Evolutionary conservation across 805 yeast species (phyloP).

Genomic region (Candida quercuum): DNA sequence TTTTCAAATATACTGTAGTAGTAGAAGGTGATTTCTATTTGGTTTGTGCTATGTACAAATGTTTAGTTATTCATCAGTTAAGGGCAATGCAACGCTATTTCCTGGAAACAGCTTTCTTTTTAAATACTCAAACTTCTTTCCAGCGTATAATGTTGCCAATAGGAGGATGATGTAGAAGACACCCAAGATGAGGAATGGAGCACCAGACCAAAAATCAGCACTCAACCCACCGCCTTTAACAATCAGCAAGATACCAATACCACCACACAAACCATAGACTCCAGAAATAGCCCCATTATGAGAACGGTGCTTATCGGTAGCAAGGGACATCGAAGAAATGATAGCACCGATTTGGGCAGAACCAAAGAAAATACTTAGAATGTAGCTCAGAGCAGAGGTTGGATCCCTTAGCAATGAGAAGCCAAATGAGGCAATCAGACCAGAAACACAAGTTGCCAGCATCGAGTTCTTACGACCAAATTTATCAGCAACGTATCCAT

Average conservation of each 20-base stretch:
- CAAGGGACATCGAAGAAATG: conserved; percentile 59
- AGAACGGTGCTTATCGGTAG: conserved; percentile 38
- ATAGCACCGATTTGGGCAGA: conserved; percentile 57
- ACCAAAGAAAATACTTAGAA: conserved; percentile 45
- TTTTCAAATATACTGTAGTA: too few species aligned
- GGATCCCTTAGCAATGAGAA: conserved; percentile 30
- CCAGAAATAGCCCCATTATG: conserved; percentile 66
- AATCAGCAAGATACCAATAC: conserved; percentile 56
- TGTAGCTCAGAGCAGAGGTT: conserved; percentile 26
- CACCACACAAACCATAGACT: conserved; percentile 62
- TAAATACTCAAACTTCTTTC: conserved; percentile 16
- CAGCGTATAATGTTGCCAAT: conserved; percentile 13
- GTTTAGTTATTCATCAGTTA: conserved; percentile 5
- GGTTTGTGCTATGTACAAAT: too few species aligned
- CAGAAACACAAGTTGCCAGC: conserved; percentile 35
- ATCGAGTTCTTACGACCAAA: conserved; percentile 32
- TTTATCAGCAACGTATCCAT: conserved; percentile 54
- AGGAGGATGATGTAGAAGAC: conserved; percentile 30
- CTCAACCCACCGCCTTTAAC: conserved; percentile 58
- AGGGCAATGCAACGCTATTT: conserved; percentile 8
- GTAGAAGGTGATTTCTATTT: too few species aligned
- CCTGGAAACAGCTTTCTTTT: neutral
- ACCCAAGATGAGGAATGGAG: conserved; percentile 54
- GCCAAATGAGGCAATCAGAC: conserved; percentile 38
- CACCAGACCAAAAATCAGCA: conserved; percentile 51